Evolutionary conservation across 2,329 filamentous ascomycete species (phyloP), one percentile per base, ranked within the genome.

Genomic region (Amesomyces nigricolor): DNA sequence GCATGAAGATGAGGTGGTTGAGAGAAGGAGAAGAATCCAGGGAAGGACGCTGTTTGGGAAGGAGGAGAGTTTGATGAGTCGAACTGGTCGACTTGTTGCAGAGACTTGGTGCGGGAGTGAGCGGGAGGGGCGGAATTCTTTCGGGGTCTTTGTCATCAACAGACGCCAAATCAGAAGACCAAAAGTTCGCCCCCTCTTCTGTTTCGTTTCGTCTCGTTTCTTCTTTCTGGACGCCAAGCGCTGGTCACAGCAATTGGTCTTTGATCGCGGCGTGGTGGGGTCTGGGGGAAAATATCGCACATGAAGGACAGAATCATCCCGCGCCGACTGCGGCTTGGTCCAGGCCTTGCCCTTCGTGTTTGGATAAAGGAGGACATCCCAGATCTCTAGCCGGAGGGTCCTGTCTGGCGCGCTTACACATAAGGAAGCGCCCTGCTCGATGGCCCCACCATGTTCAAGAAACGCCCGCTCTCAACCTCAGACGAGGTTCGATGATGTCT

Each of bases 1-100:
- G 62, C 73, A 76, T 76, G 67, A 61, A 66, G 58, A 3, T 46
- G 37, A 35, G 47, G 48, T 54, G 52, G 51, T 51, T 26, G 17
- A 55, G 56, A 37, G 51, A 54, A 37, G 50, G 32, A 40, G 22
- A 47, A 30, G 45, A 54, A 19, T 44, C 44, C 17, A 39, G 54
- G 46, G 29, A 46, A 54, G 26, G 42, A 13, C 29, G 13, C 17
- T 35, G 44, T 47, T 49, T 49, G 47, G 47, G 35, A 30, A 49
- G 26, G 26, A 49, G 45, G 30, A n/a, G 22, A 38, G 40, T 11
- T 26, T 57, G 39, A 30, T 52, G 49, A 57, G 54, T 57, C 49
- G 54, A 45, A 45, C 10, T 7, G 14, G n/a, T 26, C 51, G 16
- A 26, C n/a, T n/a, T 10, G 40, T 14, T 6, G 29, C 51, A 43